Evolutionary conservation across 2,329 filamentous ascomycete genomes (phyloP), one percentile per base, ranked within the genome.

Genomic region (Neofusicoccum laricinum): DNA sequence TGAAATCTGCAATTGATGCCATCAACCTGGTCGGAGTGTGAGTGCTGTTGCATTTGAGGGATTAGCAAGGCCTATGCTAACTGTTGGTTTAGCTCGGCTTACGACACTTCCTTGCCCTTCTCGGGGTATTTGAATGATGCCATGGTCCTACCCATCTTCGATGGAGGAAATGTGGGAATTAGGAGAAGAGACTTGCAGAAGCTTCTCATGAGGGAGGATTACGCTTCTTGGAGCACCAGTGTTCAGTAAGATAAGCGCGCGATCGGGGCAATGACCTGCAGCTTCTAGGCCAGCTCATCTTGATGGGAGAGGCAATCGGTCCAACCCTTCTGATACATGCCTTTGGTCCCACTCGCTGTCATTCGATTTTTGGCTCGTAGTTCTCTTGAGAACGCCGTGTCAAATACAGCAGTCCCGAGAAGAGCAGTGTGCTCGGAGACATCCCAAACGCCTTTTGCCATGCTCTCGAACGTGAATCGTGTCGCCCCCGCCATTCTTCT

Each of bases 161-260:
- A 85, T 65, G 82, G 83, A 0, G 83, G 84, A 0, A 86, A 86
- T 70, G 77, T 85, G 11, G 83, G 84, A 0, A 79, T 85, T 6
- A 73, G 83, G 45, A 77, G 82, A 59, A 73, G 82, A 32, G 79
- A 83, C 64, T 67, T 85, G 63, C 79, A 84, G 68, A 73, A 75
- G 63, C 71, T 83, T 19, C 79, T 84, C 68, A 71, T 78, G 64
- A 68, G 69, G 3, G 74, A 79, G 0, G 76, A 70, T 2, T 85
- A 85, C 68, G 72, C 81, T 67, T 76, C 82, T 1, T 84, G 81
- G 82, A 76, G 38, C 4, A n/a, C 53, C 40, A 58, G 53, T 15
- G 14, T 58, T 4, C 17, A 57, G 19, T 57, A 21, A 50, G 4
- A 30, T 6, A 30, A 30, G 0, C 7, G 2, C 25, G 25, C 7